phyloP scores from a whole-genome alignment of 805 yeast genomes.

The Brettanomyces naardenensis region DNA sequence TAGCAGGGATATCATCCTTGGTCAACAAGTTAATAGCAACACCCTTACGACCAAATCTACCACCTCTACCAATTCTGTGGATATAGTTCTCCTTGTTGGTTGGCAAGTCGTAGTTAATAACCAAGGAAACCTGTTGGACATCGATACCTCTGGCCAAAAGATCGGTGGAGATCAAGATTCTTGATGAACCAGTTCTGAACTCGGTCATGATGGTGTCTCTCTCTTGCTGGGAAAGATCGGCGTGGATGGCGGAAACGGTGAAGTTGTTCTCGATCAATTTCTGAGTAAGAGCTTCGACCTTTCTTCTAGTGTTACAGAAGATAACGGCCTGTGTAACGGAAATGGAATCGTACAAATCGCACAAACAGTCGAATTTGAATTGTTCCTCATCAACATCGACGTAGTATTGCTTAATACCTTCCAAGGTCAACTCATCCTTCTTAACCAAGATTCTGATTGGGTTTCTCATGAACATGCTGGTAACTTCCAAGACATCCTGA shows the following conservation, averaged over 20 bases:
- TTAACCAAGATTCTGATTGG: slow-evolving; percentile 93
- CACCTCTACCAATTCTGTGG: slow-evolving; percentile 97
- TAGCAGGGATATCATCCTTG: slow-evolving; percentile 60
- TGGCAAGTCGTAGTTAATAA: slow-evolving; percentile 93
- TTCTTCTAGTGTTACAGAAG: slow-evolving; percentile 93
- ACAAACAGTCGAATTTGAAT: slow-evolving; percentile 89
- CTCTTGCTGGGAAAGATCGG: slow-evolving; percentile 93
- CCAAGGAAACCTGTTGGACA: slow-evolving; percentile 95
- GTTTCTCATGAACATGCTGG: slow-evolving; percentile 84
- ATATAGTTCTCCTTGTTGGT: slow-evolving; percentile 89
- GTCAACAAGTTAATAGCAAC: slow-evolving; percentile 94
- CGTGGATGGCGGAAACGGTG: slow-evolving; percentile 94
- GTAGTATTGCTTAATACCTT: slow-evolving; percentile 90
- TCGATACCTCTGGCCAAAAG: slow-evolving; percentile 98
- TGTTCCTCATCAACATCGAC: slow-evolving; percentile 88
- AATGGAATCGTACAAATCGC: slow-evolving; percentile 90
- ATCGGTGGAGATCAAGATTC: slow-evolving; percentile 93
- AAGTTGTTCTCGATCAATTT: slow-evolving; percentile 75
- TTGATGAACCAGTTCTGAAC: slow-evolving; percentile 87
- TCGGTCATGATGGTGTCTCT: slow-evolving; percentile 93
- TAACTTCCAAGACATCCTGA: slow-evolving; percentile 82
- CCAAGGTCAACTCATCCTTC: slow-evolving; percentile 87
- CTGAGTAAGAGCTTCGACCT: slow-evolving; percentile 85
- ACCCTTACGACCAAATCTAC: slow-evolving; percentile 98
- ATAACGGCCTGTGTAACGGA: slow-evolving; percentile 97